Evolutionary conservation across 352 stramenopile species (phyloP), one percentile per base, ranked within the genome.

Genomic region (Phytophthora pseudosyringae): DNA sequence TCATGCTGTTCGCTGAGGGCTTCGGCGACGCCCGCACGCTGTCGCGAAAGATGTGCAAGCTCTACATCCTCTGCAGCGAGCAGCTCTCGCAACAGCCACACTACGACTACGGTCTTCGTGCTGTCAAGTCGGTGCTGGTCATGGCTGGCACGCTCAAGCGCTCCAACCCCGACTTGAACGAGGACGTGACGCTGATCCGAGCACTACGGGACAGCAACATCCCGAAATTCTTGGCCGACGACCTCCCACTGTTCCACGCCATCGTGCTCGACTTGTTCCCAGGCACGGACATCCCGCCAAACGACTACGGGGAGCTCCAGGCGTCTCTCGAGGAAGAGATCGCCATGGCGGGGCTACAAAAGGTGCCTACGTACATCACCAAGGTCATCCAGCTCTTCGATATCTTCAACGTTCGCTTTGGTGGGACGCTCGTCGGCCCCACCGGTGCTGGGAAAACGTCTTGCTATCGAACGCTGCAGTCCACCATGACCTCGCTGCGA

Each of bases 1-100:
- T 98, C 62, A 99, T 98, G 93, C 78, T 99, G 6, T 98, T 98
- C 58, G 89, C 92, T 1, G 96, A 99, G 64, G 97, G 97, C 5
- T 99, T 99, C 62, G 91, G 91, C 26, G 95, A 97, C 38, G 96
- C 95, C 8, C 83, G 94, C 11, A 90, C 89, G n/a, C 74, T 99
- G 12, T 97, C 96, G 11, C 88, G 96, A 15, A 99, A 99, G 64
- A 98, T 98, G 69, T 98, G 97, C 89, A 97, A 73, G 73, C 97
- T 75, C 82, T 99, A 88, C 79, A 95, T 96, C 35, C 73, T 99
- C 16, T 98, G 93, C 43, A 94, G 88, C 13, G 89, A 98, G 50
- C 88, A 98, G 65, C 86, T 99, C 12, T 98, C 93, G 6, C 97
- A 88, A 44, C 93, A 98, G 66, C 87, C 94, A 16, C 95, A 98